Percentiles rank a stretch among this genome's conserved stretches.
Conservation (phyloP, 257 asterid genomes). For the Schizonepeta tenuifolia region DNA sequence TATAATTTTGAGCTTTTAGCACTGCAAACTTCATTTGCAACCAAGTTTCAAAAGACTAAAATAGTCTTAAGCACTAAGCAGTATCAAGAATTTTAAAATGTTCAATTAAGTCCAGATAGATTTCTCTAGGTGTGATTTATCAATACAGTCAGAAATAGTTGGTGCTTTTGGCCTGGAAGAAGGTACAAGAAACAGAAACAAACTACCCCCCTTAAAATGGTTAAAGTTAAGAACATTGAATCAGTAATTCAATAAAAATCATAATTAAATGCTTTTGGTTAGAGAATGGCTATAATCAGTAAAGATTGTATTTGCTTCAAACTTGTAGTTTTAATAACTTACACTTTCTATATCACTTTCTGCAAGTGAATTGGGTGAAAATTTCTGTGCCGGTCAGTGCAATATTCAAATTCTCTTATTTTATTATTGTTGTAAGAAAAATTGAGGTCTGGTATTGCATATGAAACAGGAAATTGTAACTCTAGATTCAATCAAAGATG, state of each 20-base stretch:
- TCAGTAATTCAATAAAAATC: too few species aligned
- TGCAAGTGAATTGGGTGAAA: constrained; percentile 3
- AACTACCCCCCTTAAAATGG: background rate
- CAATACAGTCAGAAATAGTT: background rate
- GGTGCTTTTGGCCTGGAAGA: constrained; percentile 3
- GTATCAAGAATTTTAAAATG: background rate
- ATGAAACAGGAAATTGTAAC: constrained; percentile 52
- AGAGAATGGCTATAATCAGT: background rate
- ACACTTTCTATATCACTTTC: constrained; percentile 2
- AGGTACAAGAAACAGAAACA: background rate
- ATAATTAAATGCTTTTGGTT: too few species aligned
- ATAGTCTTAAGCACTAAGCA: background rate
- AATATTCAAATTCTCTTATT: background rate
- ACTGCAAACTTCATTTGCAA: constrained; percentile 3
- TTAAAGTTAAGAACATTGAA: too few species aligned
- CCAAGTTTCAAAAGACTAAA: background rate
- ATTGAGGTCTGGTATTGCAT: constrained; percentile 32
- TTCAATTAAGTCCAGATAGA: background rate
- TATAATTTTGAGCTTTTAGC: constrained; percentile 13
- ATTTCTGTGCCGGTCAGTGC: constrained; percentile 7
- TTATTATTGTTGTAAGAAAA: constrained; percentile 12
- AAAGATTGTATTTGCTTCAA: background rate
- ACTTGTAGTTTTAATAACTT: background rate
- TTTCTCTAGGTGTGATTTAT: constrained; percentile 18
- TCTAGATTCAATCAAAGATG: constrained; percentile 38